phyloP scores from a whole-genome alignment of 768 basidiomycete species.

The Leccinum subtestaceum region DNA sequence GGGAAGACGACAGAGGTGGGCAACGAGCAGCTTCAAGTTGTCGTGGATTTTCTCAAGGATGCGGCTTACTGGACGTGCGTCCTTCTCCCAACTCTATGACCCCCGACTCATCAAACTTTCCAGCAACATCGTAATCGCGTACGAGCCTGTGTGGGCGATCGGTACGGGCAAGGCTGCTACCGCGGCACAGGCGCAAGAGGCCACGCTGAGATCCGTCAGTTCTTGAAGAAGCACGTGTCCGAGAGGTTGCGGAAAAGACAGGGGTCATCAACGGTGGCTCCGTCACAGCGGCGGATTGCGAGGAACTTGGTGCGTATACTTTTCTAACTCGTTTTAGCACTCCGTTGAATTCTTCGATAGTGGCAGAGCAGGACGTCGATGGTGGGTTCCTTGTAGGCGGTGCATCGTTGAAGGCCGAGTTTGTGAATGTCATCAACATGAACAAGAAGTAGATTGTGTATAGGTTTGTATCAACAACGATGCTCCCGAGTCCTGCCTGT shows the following conservation, averaged over 20 bases:
- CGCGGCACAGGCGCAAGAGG: conserved; percentile 87
- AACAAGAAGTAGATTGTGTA: conserved; percentile 31
- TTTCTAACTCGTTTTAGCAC: neutral
- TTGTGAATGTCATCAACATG: conserved; percentile 85
- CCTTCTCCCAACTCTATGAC: neutral
- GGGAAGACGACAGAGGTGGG: conserved; percentile 77
- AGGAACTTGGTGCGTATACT: conserved; percentile 69
- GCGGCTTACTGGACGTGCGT: conserved; percentile 74
- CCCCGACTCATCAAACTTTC: neutral
- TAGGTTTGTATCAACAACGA: conserved; percentile 16
- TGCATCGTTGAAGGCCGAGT: conserved; percentile 97
- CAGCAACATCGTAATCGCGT: conserved; percentile 91
- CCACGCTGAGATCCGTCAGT: conserved; percentile 83
- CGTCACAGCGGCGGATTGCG: conserved; percentile 85
- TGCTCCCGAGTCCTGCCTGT: conserved; percentile 14
- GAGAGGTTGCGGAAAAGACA: conserved; percentile 64
- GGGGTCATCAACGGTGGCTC: conserved; percentile 96
- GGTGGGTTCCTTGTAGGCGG: conserved; percentile 94
- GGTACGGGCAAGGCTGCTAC: conserved; percentile 97
- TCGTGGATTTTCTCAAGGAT: conserved; percentile 54
- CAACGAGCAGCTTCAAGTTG: conserved; percentile 76
- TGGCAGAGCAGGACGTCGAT: conserved; percentile 78
- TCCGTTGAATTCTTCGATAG: conserved; percentile 36
- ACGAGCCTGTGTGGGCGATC: conserved; percentile 98
- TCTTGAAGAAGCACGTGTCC: conserved; percentile 64